These are phyloP conservation scores for Phymatotrichopsis omnivora DNA, from an alignment of 2,329 filamentous ascomycete species.

Conservation along the genomic window DNA sequence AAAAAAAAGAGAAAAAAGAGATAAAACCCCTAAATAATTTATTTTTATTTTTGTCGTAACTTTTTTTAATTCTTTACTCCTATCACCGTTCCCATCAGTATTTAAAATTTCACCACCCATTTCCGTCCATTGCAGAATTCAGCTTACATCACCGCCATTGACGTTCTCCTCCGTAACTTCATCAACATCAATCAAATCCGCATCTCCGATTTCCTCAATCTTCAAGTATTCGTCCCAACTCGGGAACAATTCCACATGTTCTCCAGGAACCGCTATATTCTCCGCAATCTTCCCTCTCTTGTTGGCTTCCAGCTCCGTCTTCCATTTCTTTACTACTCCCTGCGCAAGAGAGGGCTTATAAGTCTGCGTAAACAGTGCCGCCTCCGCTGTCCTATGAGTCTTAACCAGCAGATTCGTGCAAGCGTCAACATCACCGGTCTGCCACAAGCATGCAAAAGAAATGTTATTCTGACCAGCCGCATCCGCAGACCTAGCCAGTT, in stretches of 20 bases:
- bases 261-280: conserved; percentile 69
- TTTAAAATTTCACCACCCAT: no score
- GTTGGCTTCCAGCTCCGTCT: conserved; percentile 49
- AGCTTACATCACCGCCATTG: neutral
- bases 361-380: conserved; percentile 85
- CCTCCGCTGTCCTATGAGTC: conserved; percentile 72
- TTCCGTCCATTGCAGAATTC: no score
- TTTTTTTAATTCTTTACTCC: no score
- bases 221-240: conserved; percentile 89
- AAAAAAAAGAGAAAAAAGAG: no score
- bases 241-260: conserved; percentile 82
- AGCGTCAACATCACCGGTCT: conserved; percentile 68
- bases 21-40: no score
- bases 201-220: conserved; percentile 65
- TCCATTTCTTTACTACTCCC: conserved; percentile 66
- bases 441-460: conserved; percentile 83
- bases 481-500: conserved; percentile 64
- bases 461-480: conserved; percentile 78
- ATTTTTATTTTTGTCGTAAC: no score
- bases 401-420: conserved; percentile 70
- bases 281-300: conserved; percentile 84
- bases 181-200: conserved; percentile 37
- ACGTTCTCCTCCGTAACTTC: conserved; percentile 34
- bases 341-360: conserved; percentile 75
- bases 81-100: no score